Conservation (phyloP, 169 alveolate species). For the Besnoitia besnoiti region DNA sequence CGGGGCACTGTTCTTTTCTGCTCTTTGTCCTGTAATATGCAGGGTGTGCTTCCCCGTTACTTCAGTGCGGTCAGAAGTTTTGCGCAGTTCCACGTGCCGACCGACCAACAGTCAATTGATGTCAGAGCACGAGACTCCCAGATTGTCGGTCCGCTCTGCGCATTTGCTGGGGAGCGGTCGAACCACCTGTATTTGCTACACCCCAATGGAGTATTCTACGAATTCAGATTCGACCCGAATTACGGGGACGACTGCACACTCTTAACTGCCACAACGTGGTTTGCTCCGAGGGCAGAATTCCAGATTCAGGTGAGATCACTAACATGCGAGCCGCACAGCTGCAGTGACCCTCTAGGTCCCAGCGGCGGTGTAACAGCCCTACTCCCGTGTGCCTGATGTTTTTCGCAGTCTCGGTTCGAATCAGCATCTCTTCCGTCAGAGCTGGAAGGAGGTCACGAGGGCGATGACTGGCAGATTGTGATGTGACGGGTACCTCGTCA, state of each 20-base stretch:
- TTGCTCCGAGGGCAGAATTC: slow-evolving; percentile 64
- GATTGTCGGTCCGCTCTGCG: slow-evolving; percentile 55
- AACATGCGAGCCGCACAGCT: neutral
- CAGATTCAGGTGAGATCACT: slow-evolving; percentile 55
- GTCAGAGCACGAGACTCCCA: slow-evolving; percentile 35
- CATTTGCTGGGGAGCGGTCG: slow-evolving; percentile 60
- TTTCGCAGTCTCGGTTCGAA: slow-evolving; percentile 48
- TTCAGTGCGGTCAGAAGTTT: slow-evolving; percentile 65
- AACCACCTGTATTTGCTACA: slow-evolving; percentile 60
- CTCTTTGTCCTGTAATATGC: neutral
- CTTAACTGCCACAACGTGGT: slow-evolving; percentile 62
- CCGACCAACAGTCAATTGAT: slow-evolving; percentile 52
- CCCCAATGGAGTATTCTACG: slow-evolving; percentile 63
- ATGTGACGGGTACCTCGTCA: neutral
- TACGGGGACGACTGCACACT: slow-evolving; percentile 60
- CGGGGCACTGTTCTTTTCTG: slow-evolving; percentile 5
- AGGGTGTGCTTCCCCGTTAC: slow-evolving; percentile 60
- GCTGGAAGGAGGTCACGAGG: slow-evolving; percentile 67
- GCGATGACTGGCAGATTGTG: slow-evolving; percentile 68
- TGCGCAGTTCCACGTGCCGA: slow-evolving; percentile 69
- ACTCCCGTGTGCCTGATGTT: neutral
- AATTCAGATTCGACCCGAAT: slow-evolving; percentile 53
- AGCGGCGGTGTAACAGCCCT: neutral
- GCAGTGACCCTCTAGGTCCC: neutral
- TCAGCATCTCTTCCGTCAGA: slow-evolving; percentile 62